Percentiles rank a stretch among this genome's conserved stretches.
Conservation (phyloP, 2,329 filamentous ascomycete genomes). For the Grosmannia huntii region DNA sequence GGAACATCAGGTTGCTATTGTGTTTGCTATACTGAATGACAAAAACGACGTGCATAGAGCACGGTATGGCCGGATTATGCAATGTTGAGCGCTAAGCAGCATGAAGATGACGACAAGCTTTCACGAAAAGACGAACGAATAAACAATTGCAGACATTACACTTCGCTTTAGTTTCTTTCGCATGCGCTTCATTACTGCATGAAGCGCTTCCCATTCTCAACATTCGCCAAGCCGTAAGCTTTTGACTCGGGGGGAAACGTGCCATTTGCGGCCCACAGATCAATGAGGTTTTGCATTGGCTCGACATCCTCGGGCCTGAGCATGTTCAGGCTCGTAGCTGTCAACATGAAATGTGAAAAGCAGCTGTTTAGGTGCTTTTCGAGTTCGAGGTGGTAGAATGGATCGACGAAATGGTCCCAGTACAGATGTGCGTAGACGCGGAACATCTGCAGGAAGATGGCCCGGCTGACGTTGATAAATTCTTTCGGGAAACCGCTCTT, state of each 20-base stretch:
- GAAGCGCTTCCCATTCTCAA: conserved; percentile 44
- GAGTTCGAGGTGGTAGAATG: conserved; percentile 70
- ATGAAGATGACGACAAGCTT: not conserved
- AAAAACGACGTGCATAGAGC: not conserved
- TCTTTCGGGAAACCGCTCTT: conserved; percentile 83
- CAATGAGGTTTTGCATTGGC: conserved; percentile 89
- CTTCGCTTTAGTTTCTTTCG: not conserved
- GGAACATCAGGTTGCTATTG: not conserved
- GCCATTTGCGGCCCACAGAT: conserved; percentile 81
- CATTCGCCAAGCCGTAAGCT: conserved; percentile 51
- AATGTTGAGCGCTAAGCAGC: not conserved
- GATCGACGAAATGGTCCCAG: conserved; percentile 84
- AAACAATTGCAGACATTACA: not conserved
- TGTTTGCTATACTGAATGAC: not conserved
- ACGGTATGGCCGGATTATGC: not conserved
- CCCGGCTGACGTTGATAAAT: conserved; percentile 82
- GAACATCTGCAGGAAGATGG: conserved; percentile 97
- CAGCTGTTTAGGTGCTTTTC: conserved; percentile 77
- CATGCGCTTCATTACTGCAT: conserved; percentile 25
- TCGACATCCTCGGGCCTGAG: conserved; percentile 82
- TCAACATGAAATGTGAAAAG: conserved; percentile 74
- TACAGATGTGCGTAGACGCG: conserved; percentile 96
- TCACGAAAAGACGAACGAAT: conserved; percentile 12
- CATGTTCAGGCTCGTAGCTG: conserved; percentile 69
- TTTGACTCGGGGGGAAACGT: conserved; percentile 67